Conservation (phyloP, 2,329 filamentous ascomycete species). For the Zarea fungicola region DNA sequence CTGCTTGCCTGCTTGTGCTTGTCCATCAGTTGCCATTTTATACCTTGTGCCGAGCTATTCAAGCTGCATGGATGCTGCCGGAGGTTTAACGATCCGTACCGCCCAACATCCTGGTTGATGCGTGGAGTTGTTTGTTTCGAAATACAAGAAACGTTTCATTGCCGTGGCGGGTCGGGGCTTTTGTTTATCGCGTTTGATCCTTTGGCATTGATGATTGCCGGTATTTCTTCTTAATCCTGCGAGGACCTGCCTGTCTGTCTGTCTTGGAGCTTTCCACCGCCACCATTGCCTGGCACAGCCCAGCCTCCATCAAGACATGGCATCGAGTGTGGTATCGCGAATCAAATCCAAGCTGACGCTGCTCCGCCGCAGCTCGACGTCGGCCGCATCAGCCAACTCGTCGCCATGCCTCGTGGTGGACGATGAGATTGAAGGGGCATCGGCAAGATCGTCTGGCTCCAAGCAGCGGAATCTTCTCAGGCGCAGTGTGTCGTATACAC, state of each 20-base stretch:
- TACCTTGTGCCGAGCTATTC: too few relatives aligned
- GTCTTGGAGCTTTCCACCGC: slow-evolving; percentile 7
- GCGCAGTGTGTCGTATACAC: slow-evolving; percentile 1
- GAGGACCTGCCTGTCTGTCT: not conserved
- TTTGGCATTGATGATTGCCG: too few relatives aligned
- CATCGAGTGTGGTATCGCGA: slow-evolving; percentile 39
- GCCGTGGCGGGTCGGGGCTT: too few relatives aligned
- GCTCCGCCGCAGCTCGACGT: slow-evolving; percentile 11
- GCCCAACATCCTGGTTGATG: too few relatives aligned
- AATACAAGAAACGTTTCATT: too few relatives aligned
- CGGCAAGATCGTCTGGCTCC: not conserved
- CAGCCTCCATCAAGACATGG: slow-evolving; percentile 34
- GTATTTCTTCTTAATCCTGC: not conserved
- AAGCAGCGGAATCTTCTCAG: not conserved
- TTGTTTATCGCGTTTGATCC: too few relatives aligned
- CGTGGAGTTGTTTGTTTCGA: too few relatives aligned
- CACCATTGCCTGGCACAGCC: not conserved
- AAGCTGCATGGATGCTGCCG: too few relatives aligned
- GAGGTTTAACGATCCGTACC: too few relatives aligned
- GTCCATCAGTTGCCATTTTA: too few relatives aligned
- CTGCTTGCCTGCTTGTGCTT: too few relatives aligned
- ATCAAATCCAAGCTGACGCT: slow-evolving; percentile 32
- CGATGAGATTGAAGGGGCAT: slow-evolving; percentile 1
- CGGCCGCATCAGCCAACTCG: slow-evolving; percentile 12
- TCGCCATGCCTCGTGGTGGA: slow-evolving; percentile 11